These are phyloP conservation scores for Drechslerella stenobrocha DNA, from an alignment of 2,329 filamentous ascomycete species.

Conservation along the genomic window DNA sequence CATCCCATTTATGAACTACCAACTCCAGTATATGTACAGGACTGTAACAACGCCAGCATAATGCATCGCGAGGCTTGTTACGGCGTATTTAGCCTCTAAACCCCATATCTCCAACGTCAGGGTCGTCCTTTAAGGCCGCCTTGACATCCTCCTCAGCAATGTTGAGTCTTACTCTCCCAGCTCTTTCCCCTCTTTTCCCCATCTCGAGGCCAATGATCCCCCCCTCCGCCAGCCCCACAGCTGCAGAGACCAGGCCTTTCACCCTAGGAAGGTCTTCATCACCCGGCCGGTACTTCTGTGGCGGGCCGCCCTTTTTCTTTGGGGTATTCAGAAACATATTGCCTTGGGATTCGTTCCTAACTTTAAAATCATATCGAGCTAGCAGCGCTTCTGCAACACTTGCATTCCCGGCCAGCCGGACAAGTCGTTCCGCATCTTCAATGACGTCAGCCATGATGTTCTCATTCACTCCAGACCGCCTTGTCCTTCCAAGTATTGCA, in stretches of 20 bases:
- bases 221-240: conserved; percentile 80
- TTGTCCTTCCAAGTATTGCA: conserved; percentile 74
- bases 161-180: conserved; percentile 80
- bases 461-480: conserved; percentile 82
- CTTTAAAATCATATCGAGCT: conserved; percentile 53
- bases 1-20: too few relatives aligned
- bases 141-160: conserved; percentile 90
- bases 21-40: background rate
- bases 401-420: conserved; percentile 64
- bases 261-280: conserved; percentile 58
- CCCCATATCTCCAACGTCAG: conserved; percentile 78
- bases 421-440: conserved; percentile 77
- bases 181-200: conserved; percentile 73
- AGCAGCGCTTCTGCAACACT: conserved; percentile 67
- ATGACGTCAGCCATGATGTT: conserved; percentile 85
- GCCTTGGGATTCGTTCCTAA: conserved; percentile 50
- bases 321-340: conserved; percentile 54
- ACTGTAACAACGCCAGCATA: background rate
- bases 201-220: conserved; percentile 84
- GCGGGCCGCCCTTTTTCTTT: conserved; percentile 53
- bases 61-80: background rate
- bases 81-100: conserved; percentile 57
- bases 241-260: conserved; percentile 69
- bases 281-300: conserved; percentile 54
- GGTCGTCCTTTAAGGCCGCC: conserved; percentile 83